A percentile compares a stretch with the other conserved stretches of the same genome.
phyloP scores from a whole-genome alignment of 306 rosid species.

The Glycine tomentella region DNA sequence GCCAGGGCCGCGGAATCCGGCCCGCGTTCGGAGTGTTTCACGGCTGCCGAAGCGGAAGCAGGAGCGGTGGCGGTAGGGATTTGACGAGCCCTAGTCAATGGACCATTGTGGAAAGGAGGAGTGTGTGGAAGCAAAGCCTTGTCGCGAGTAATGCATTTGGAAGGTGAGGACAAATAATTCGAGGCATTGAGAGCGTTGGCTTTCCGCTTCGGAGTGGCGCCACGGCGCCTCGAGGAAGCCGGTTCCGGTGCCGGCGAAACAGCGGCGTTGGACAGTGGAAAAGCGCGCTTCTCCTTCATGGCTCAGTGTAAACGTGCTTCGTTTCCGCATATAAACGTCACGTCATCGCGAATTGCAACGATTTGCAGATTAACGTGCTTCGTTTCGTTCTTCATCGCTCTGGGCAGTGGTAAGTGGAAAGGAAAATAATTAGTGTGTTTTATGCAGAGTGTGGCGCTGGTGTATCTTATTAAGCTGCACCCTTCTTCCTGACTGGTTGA shows the following conservation, averaged over 20 bases:
- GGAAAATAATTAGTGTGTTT: too few relatives aligned
- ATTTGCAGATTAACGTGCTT: background rate
- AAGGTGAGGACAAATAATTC: constrained; percentile 58
- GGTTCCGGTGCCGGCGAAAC: constrained; percentile 46
- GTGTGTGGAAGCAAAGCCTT: constrained; percentile 55
- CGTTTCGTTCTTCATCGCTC: background rate
- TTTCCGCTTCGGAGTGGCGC: constrained; percentile 65
- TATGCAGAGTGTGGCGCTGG: too few relatives aligned
- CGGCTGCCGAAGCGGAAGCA: constrained; percentile 15
- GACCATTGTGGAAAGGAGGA: constrained; percentile 67
- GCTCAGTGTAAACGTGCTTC: constrained; percentile 20
- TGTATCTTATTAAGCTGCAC: too few relatives aligned
- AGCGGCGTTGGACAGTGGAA: constrained; percentile 48
- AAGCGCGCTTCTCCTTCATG: constrained; percentile 70
- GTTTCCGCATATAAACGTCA: background rate
- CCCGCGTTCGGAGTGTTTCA: constrained; percentile 42
- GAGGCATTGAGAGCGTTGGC: constrained; percentile 45
- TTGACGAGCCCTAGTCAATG: constrained; percentile 81
- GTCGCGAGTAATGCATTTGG: constrained; percentile 74
- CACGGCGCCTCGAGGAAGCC: constrained; percentile 64
- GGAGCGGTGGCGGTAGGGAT: constrained; percentile 49
- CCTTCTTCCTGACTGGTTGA: too few relatives aligned
- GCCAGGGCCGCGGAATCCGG: constrained; percentile 31
- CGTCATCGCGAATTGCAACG: background rate
- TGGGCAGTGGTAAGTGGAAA: background rate